Evolutionary conservation across 208 protist genomes (phyloP).

Genomic region (Leishmania arabica): DNA sequence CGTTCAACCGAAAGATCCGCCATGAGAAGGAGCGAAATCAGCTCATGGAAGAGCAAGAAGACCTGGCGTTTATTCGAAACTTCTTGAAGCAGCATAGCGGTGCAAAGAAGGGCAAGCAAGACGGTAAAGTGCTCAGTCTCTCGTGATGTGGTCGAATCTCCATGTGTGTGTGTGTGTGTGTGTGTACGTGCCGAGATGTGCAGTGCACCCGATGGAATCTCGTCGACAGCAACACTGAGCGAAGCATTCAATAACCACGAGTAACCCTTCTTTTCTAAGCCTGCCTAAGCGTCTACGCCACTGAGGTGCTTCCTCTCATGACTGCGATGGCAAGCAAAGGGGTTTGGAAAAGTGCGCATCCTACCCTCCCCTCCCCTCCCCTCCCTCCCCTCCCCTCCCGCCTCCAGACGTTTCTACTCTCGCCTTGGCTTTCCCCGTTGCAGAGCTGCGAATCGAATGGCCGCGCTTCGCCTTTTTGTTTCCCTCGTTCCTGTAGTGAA

Average conservation of each 20-base stretch:
- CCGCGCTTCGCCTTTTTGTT: background rate
- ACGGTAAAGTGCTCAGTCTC: background rate
- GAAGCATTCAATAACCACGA: background rate
- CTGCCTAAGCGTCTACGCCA: too few relatives aligned
- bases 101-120: conserved; percentile 8
- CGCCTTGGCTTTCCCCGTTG: background rate
- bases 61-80: conserved; percentile 64
- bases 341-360: background rate
- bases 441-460: background rate
- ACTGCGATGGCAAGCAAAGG: background rate
- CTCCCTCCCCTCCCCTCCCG: background rate
- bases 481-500: background rate
- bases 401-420: background rate
- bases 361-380: background rate
- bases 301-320: background rate
- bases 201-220: background rate
- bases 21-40: conserved; percentile 29
- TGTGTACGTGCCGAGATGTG: background rate
- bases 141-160: background rate
- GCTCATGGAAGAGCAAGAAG: conserved; percentile 47
- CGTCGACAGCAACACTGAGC: background rate
- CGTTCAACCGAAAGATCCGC: conserved; percentile 43
- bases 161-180: background rate
- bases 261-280: conserved; percentile 3
- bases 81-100: conserved; percentile 58